Evolutionary conservation across 1,139 yeast species (phyloP), one percentile per base, ranked within the genome.

Genomic region (Kodamaea plutei): DNA sequence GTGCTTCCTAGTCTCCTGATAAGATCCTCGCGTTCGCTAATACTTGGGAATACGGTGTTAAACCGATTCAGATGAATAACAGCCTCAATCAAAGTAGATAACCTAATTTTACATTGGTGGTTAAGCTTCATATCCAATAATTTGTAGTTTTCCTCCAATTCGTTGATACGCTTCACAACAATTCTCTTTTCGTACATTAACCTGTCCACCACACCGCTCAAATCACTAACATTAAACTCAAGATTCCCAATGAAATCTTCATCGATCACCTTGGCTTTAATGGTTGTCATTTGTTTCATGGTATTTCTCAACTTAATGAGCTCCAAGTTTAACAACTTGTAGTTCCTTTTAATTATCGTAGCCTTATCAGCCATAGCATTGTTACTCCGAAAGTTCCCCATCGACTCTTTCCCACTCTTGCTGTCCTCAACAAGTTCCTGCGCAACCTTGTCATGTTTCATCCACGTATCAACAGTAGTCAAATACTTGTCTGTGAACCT

Each of bases 101-200:
- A 37, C 36, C 59, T 62, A 8, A 37, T 33, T 25, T 48, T 40
- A 28, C 60, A 53, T 30, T 63, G 61, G 14, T 54, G 54, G 29
- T 54, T 47, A 23, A 64, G 41, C 36, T 57, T 60, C 21, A 73
- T 55, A 32, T 74, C 69, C 39, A 83, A 69, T 33, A 64, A 52
- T 35, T 41, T 61, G 43, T 66, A 53, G 35, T 81, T 75, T 23
- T 83, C 87, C 43, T 85, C 95, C 15, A 88, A 79, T 49, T 91
- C 97, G 34, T 79, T 75, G 34, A 89, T 73, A 45, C 91, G 76
- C 33, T 80, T 78, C 24, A 72, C 72, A 14, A 91, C 67, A 30
- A 85, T 69, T 35, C 94, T 61, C 15, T 87, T 69, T 49, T 91
- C 96, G 52, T 89, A 91, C 34, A 79, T 73, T 36, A 91, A 62